Percentiles rank a stretch among this genome's conserved stretches.
Evolutionary conservation across 1,139 yeast species (phyloP).

Genomic region (Eremothecium coryli): DNA sequence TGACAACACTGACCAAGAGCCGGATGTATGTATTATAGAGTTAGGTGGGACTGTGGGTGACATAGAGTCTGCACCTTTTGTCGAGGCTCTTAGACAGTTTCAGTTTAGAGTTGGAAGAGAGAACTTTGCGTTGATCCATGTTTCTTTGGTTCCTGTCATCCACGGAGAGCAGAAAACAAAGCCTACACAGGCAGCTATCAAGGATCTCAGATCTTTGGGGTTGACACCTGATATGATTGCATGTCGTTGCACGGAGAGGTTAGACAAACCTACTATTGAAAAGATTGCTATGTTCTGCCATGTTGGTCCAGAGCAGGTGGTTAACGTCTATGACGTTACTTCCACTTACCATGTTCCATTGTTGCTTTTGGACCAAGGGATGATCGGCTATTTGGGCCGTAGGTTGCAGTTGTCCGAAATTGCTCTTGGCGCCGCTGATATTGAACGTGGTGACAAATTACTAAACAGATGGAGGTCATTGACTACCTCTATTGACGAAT

Average conservation of each 20-base stretch:
- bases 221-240: constrained; percentile 95
- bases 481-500: constrained; percentile 68
- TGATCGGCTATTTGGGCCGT: constrained; percentile 63
- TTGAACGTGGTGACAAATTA: constrained; percentile 55
- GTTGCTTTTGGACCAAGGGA: constrained; percentile 75
- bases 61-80: constrained; percentile 97
- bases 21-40: constrained; percentile 92
- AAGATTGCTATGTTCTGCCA: constrained; percentile 99
- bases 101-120: constrained; percentile 94
- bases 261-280: constrained; percentile 76
- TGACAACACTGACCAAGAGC: constrained; percentile 79
- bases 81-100: constrained; percentile 96
- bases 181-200: constrained; percentile 98
- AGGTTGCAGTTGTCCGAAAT: constrained; percentile 57
- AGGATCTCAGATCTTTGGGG: constrained; percentile 91
- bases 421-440: constrained; percentile 44
- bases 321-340: constrained; percentile 94
- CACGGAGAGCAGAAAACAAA: constrained; percentile 98
- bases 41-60: constrained; percentile 99
- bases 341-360: constrained; percentile 97
- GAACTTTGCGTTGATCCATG: constrained; percentile 92
- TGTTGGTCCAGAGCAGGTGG: constrained; percentile 93
- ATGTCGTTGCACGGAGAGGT: constrained; percentile 83
- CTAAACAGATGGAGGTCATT: constrained; percentile 72
- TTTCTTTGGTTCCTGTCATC: constrained; percentile 91